Percentiles rank a stretch among this genome's conserved stretches.
Conservation (phyloP, 495 filamentous ascomycete species). For the Lineolata rhizophorae region DNA sequence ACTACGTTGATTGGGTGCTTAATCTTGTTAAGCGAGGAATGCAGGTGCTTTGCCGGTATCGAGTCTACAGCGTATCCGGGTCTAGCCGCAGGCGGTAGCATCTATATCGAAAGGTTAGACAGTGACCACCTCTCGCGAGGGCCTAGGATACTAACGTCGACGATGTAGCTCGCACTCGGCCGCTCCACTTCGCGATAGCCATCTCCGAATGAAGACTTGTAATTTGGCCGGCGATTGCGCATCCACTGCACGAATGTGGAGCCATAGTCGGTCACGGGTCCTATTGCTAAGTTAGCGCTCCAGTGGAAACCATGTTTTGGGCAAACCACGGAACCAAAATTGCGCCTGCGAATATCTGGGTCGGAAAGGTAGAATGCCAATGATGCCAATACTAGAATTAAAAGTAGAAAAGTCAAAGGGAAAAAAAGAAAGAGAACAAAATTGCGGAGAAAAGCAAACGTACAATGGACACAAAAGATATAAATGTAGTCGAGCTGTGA, state of each 20-base stretch:
- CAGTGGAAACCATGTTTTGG: no score
- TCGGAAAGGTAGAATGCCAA: no score
- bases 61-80: conserved; percentile 51
- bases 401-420: no score
- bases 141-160: conserved; percentile 42
- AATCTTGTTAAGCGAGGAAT: conserved; percentile 91
- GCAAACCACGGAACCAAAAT: no score
- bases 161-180: conserved; percentile 68
- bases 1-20: conserved; percentile 97
- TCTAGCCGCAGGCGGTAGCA: conserved; percentile 66
- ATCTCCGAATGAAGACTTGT: conserved; percentile 27
- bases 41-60: conserved; percentile 72
- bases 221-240: conserved; percentile 59
- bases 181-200: conserved; percentile 53
- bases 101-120: conserved; percentile 30
- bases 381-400: no score
- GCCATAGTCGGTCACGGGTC: conserved; percentile 87
- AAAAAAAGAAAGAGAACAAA: no score
- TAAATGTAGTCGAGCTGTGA: no score
- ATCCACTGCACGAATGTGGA: conserved; percentile 85
- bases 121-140: background rate
- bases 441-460: no score
- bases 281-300: conserved; percentile 23
- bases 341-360: no score
- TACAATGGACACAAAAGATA: no score